phyloP scores from a whole-genome alignment of 2,329 filamentous ascomycete genomes.

The Fusarium coffeatum region DNA sequence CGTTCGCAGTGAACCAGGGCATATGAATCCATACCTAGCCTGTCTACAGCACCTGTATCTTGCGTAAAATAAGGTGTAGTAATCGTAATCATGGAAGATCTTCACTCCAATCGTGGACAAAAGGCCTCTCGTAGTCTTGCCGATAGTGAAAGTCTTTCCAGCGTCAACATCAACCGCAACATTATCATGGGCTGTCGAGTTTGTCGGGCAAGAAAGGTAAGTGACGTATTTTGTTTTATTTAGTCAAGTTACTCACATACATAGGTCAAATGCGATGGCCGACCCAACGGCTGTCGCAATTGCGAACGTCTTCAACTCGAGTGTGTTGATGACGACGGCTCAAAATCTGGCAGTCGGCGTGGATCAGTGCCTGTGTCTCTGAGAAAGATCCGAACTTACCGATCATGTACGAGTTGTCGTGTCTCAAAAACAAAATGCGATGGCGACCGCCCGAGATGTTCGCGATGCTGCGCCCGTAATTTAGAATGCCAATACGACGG shows the following conservation, averaged over 20 bases:
- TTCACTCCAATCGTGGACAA: conserved; percentile 19
- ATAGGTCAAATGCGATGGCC: conserved; percentile 57
- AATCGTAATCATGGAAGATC: conserved; percentile 29
- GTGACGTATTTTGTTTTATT: conserved; percentile 9
- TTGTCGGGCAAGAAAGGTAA: conserved; percentile 56
- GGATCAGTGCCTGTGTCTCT: conserved; percentile 47
- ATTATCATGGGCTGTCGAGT: conserved; percentile 56
- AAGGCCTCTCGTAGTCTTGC: conserved; percentile 34
- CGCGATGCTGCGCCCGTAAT: conserved; percentile 50
- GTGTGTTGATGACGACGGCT: conserved; percentile 53
- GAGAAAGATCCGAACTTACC: conserved; percentile 56
- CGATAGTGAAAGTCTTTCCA: conserved; percentile 27
- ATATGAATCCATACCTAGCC: background rate
- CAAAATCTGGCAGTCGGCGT: conserved; percentile 40
- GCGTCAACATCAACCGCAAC: conserved; percentile 35
- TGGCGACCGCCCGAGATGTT: conserved; percentile 55
- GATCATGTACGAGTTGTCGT: conserved; percentile 55
- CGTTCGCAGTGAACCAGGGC: conserved; percentile 45
- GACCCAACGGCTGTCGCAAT: conserved; percentile 57
- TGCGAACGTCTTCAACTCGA: conserved; percentile 57
- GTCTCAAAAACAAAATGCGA: conserved; percentile 58
- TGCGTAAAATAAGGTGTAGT: background rate
- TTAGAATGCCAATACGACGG: conserved; percentile 55
- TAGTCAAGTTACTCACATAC: conserved; percentile 22
- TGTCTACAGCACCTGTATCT: background rate